phyloP scores from a whole-genome alignment of 495 filamentous ascomycete genomes.

The Tuber indicum region DNA sequence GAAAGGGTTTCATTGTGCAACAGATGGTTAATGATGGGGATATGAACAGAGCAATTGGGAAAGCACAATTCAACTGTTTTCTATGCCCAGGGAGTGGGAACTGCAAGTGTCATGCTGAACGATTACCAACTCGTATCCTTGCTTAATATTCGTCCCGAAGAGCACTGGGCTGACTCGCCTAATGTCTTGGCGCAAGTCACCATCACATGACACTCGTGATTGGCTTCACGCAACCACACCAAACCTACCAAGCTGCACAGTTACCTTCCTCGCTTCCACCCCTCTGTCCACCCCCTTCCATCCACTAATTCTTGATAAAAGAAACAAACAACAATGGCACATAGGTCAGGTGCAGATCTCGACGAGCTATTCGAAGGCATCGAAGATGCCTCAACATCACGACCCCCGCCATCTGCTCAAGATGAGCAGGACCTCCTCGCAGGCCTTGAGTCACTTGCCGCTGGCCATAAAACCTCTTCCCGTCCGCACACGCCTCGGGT shows the following conservation, averaged over 20 bases:
- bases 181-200: not conserved
- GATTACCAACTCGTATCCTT: not conserved
- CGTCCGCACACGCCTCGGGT: slow-evolving; percentile 78
- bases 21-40: not conserved
- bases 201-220: not conserved
- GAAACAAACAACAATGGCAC: slow-evolving; percentile 17
- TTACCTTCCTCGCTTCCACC: not conserved
- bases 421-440: slow-evolving; percentile 65
- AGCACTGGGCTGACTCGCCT: not conserved
- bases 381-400: slow-evolving; percentile 46
- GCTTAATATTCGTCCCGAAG: not conserved
- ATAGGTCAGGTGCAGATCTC: slow-evolving; percentile 63
- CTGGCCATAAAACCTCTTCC: slow-evolving; percentile 55
- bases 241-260: not conserved
- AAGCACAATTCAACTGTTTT: not conserved
- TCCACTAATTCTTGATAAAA: not conserved
- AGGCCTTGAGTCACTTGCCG: slow-evolving; percentile 71
- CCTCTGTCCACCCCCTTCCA: not conserved
- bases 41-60: not conserved
- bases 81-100: not conserved
- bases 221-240: not conserved
- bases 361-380: slow-evolving; percentile 74
- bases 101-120: not conserved
- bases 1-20: not conserved
- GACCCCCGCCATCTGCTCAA: slow-evolving; percentile 44